phyloP scores from a whole-genome alignment of 2,329 filamentous ascomycete genomes.

The Sclerotinia trifoliorum region DNA sequence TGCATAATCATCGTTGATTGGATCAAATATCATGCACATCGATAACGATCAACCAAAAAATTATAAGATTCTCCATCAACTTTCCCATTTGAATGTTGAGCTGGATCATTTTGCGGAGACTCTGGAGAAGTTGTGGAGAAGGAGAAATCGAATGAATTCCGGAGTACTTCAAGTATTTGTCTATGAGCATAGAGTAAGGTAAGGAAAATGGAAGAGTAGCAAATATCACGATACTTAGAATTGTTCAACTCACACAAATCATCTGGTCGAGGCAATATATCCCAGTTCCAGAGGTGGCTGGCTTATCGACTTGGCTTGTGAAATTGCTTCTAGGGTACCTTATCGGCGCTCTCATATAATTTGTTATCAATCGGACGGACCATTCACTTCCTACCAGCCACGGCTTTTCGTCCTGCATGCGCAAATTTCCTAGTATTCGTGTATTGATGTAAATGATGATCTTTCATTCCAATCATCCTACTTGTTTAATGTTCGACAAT shows the following conservation, averaged over 20 bases:
- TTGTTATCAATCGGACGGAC: background rate
- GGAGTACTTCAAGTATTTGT: background rate
- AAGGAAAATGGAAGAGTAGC: background rate
- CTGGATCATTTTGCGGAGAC: conserved; percentile 2
- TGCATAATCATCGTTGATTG: background rate
- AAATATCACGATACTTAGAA: background rate
- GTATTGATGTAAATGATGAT: background rate
- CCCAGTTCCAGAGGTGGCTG: background rate
- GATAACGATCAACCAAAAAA: conserved; percentile 2
- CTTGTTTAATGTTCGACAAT: too few relatives aligned
- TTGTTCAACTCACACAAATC: too few relatives aligned
- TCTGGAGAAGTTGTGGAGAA: conserved; percentile 14
- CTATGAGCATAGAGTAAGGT: too few relatives aligned
- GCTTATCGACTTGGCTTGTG: background rate
- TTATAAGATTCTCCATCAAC: background rate
- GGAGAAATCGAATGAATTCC: background rate
- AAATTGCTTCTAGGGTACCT: background rate
- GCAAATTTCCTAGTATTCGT: background rate
- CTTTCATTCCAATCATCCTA: background rate
- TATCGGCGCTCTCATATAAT: background rate
- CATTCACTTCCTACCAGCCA: background rate
- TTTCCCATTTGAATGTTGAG: background rate
- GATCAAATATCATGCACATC: background rate
- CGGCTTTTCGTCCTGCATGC: background rate
- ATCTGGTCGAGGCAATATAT: background rate